Conservation (phyloP, 1,139 yeast genomes). For the Nakaseomyces glabratus region DNA sequence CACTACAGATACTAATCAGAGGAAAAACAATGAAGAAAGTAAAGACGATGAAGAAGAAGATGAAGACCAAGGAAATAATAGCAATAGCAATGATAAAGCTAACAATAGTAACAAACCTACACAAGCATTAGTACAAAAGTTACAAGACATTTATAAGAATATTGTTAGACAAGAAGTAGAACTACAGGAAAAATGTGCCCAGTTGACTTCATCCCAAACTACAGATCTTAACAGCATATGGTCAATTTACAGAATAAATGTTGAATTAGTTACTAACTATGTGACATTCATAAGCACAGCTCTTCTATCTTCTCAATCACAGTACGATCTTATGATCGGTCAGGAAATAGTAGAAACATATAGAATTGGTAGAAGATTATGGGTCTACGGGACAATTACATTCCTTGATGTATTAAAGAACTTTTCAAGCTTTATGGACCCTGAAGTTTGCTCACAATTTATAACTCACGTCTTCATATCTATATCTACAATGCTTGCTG, state of each 20-base stretch:
- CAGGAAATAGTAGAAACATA: constrained; percentile 65
- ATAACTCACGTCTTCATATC: constrained; percentile 35
- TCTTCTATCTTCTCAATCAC: constrained; percentile 58
- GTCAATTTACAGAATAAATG: constrained; percentile 61
- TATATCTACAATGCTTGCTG: constrained; percentile 42
- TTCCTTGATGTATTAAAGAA: constrained; percentile 72
- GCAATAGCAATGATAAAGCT: constrained; percentile 28
- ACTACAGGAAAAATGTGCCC: constrained; percentile 56
- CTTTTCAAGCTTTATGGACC: constrained; percentile 44
- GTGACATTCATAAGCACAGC: constrained; percentile 65
- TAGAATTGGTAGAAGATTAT: constrained; percentile 66
- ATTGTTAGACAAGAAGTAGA: constrained; percentile 61
- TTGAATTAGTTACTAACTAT: constrained; percentile 57
- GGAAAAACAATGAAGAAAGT: constrained; percentile 14
- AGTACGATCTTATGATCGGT: constrained; percentile 36
- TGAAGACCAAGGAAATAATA: constrained; percentile 11
- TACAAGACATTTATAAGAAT: constrained; percentile 64
- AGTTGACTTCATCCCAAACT: constrained; percentile 37
- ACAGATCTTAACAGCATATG: constrained; percentile 52
- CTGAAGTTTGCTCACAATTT: constrained; percentile 36
- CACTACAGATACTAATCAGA: constrained; percentile 11
- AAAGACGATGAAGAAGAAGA: constrained; percentile 16
- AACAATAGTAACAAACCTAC: constrained; percentile 51
- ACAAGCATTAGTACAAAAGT: constrained; percentile 57
- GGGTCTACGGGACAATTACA: constrained; percentile 79